Percentiles rank a stretch among this genome's conserved stretches.
Conservation (phyloP, 2,329 filamentous ascomycete genomes). For the Alternaria solani region DNA sequence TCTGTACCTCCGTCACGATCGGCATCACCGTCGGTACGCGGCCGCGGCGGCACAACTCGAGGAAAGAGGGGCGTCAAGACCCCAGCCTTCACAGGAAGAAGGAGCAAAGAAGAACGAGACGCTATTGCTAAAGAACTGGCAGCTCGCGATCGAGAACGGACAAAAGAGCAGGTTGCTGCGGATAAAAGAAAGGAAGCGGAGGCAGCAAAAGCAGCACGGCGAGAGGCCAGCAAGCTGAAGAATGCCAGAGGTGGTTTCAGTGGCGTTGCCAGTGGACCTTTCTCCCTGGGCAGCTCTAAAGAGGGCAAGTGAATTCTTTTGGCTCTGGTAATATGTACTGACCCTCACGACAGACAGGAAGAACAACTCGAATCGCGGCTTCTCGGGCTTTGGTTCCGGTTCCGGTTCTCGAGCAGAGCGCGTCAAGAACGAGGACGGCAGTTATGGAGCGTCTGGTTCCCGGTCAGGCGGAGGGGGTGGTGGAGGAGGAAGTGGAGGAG, state of each 20-base stretch:
- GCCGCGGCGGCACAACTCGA: constrained; percentile 33
- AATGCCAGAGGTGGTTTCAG: constrained; percentile 55
- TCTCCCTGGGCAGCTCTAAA: constrained; percentile 46
- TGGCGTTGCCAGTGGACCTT: constrained; percentile 53
- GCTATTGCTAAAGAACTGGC: constrained; percentile 52
- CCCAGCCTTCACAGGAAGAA: constrained; percentile 55
- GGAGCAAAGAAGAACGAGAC: constrained; percentile 56
- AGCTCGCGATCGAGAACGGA: constrained; percentile 50
- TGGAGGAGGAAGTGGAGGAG: constrained; percentile 18
- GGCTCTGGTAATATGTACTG: not conserved
- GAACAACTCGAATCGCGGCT: constrained; percentile 24
- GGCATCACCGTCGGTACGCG: constrained; percentile 39
- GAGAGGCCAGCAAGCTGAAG: constrained; percentile 38
- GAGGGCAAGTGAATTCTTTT: constrained; percentile 30
- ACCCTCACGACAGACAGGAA: constrained; percentile 32
- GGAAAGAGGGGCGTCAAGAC: constrained; percentile 43
- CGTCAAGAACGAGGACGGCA: constrained; percentile 46
- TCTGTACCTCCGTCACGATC: constrained; percentile 40
- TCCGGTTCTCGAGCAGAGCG: constrained; percentile 42
- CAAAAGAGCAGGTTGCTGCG: constrained; percentile 45
- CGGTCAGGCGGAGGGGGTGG: constrained; percentile 23
- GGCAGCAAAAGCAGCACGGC: constrained; percentile 29
- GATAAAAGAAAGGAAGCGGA: constrained; percentile 35
- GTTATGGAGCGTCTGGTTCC: constrained; percentile 22
- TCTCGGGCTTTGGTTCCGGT: constrained; percentile 35